Evolutionary conservation across 2,329 filamentous ascomycete species (phyloP).

Genomic region (Monilinia vaccinii-corymbosi): DNA sequence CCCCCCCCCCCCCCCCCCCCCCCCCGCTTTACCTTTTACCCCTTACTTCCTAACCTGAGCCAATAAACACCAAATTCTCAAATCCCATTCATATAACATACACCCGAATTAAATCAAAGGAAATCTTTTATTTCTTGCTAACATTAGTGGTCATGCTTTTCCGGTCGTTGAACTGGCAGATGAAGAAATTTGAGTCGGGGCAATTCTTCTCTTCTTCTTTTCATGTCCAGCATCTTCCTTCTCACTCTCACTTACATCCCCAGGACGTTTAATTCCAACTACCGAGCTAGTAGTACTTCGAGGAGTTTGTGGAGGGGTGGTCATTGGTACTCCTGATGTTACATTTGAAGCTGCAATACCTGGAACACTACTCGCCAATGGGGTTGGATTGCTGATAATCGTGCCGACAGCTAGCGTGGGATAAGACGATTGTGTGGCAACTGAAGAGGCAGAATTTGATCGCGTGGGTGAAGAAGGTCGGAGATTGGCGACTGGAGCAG

Average conservation of each 20-base stretch:
- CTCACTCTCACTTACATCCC: constrained; percentile 42
- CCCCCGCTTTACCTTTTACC: neutral
- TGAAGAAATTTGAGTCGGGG: constrained; percentile 43
- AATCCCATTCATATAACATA: neutral
- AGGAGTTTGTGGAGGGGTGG: constrained; percentile 86
- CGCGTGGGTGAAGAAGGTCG: constrained; percentile 71
- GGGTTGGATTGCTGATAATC: constrained; percentile 67
- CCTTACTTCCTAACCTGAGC: neutral
- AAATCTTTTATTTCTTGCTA: neutral
- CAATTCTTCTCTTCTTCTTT: constrained; percentile 59
- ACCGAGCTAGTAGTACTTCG: constrained; percentile 49
- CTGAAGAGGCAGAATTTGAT: constrained; percentile 78
- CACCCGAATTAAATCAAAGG: neutral
- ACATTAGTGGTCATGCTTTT: neutral
- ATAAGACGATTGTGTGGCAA: constrained; percentile 55
- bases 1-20: no score
- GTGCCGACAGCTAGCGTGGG: constrained; percentile 31
- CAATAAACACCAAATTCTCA: neutral
- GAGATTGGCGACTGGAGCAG: constrained; percentile 41
- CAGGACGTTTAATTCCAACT: constrained; percentile 43
- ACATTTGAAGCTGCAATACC: constrained; percentile 61
- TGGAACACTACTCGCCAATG: constrained; percentile 69
- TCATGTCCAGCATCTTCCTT: constrained; percentile 40
- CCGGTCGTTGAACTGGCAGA: neutral
- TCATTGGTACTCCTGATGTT: constrained; percentile 51